These are phyloP conservation scores for Vigna hirtella DNA, from an alignment of 306 rosid species.

Conservation along the genomic window DNA sequence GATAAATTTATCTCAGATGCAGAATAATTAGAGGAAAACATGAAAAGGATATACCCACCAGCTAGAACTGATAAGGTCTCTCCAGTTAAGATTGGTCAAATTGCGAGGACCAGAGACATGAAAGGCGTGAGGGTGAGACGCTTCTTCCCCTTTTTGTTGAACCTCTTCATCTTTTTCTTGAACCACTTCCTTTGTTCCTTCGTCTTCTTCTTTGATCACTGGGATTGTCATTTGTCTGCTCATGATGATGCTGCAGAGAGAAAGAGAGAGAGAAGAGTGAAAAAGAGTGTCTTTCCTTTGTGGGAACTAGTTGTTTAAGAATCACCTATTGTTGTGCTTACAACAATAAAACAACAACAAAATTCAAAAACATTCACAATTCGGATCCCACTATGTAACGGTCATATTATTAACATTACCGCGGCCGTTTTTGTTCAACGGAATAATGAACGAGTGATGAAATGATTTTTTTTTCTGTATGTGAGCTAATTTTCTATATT, in stretches of 20 bases:
- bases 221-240: conserved; percentile 45
- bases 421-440: neutral
- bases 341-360: neutral
- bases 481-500: no score
- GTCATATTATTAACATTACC: neutral
- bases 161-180: conserved; percentile 13
- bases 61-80: conserved; percentile 84
- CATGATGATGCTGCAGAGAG: conserved; percentile 15
- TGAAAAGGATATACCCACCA: conserved; percentile 72
- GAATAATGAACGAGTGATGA: neutral
- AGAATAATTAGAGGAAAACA: neutral
- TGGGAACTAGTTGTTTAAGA: conserved; percentile 37
- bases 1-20: neutral
- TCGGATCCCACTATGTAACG: conserved; percentile 32
- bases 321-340: conserved; percentile 29
- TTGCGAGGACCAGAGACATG: conserved; percentile 96
- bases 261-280: neutral
- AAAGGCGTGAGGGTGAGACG: conserved; percentile 84
- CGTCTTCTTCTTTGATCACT: conserved; percentile 35
- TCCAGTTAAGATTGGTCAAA: conserved; percentile 78
- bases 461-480: neutral
- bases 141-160: conserved; percentile 25
- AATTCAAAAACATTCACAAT: neutral
- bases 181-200: neutral
- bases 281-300: conserved; percentile 38